Evolutionary conservation across 768 basidiomycete genomes (phyloP).

Genomic region (Tricholoma matsutake): DNA sequence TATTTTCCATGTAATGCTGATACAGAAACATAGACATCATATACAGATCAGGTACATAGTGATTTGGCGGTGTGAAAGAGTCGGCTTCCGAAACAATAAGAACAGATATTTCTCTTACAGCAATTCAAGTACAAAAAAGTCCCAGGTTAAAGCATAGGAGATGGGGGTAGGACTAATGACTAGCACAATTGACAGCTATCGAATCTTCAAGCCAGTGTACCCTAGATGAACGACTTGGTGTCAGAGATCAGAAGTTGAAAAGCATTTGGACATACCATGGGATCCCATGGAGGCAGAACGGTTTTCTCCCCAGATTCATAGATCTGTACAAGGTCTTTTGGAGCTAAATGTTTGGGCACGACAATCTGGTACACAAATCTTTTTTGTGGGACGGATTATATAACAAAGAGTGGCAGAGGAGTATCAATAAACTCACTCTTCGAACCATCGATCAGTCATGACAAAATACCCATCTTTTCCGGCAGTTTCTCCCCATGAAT

Average conservation of each 20-base stretch:
- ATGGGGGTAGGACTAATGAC: too few species aligned
- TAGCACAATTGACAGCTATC: background rate
- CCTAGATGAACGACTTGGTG: constrained; percentile 5
- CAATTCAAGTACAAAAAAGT: too few species aligned
- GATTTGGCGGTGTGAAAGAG: too few species aligned
- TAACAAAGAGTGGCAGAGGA: constrained; percentile 1
- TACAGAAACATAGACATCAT: too few species aligned
- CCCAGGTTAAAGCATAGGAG: too few species aligned
- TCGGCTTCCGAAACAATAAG: too few species aligned
- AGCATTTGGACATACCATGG: constrained; percentile 54
- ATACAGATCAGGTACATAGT: too few species aligned
- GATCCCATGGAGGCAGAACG: constrained; percentile 90
- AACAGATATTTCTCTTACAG: too few species aligned
- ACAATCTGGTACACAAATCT: constrained; percentile 95
- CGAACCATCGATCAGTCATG: constrained; percentile 93
- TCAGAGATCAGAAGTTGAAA: background rate
- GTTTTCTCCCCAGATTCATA: constrained; percentile 63
- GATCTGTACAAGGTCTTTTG: constrained; percentile 77
- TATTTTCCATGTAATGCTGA: background rate
- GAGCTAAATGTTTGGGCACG: constrained; percentile 74
- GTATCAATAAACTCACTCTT: constrained; percentile 54
- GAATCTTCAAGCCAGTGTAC: constrained; percentile 18
- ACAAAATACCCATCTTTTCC: constrained; percentile 89
- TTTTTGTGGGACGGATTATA: constrained; percentile 2
- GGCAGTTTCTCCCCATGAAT: constrained; percentile 81